Evolutionary conservation across 306 rosid genomes (phyloP), one percentile per base, ranked within the genome.

Genomic region (Chamaecrista fasciculata): DNA sequence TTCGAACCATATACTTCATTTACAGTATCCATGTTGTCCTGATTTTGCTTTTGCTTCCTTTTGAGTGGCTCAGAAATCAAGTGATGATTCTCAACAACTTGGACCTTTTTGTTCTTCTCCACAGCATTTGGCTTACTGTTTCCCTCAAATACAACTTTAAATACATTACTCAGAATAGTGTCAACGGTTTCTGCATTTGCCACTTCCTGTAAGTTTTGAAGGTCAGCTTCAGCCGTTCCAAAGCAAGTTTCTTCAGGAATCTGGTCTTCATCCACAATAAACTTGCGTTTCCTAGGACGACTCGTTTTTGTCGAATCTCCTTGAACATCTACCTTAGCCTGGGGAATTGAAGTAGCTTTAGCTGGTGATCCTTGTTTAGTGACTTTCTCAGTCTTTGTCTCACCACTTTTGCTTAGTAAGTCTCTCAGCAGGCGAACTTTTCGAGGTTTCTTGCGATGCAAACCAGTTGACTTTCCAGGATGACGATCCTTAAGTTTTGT

Each of bases 401-500:
- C 84, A 28, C 80, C 86, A 70, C 82, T 80, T 68, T 81, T 86
- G 82, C 84, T 76, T 73, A 90, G 76, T 73, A 95, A 83, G 65
- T 95, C 99, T 76, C 90, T 71, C 89, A 95, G 82, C 70, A 89
- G 78, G 56, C 99, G 99, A 72, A 85, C 83, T 88, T 87, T 95
- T 68, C 85, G 88, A 50, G 80, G 79, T 77, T 78, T 91, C 83
- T 86, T 79, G 52, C 92, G 95, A 60, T 79, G 87, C 48, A 79
- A 71, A 46, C 81, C 77, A 74, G 65, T 66, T 40, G 90, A 78
- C 71, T 80, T 84, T 50, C 86, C 86, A 34, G 43, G 60, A 75
- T 77, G 80, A 75, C 77, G 80, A 77, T 83, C 96, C 40, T 70
- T 36, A 55, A 53, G 34, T 63, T 69, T 69, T 59, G 44, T 58